A percentile compares a stretch with the other conserved stretches of the same genome.
Conservation (phyloP, 139 green algal species). For the Zygnema cylindricum region DNA sequence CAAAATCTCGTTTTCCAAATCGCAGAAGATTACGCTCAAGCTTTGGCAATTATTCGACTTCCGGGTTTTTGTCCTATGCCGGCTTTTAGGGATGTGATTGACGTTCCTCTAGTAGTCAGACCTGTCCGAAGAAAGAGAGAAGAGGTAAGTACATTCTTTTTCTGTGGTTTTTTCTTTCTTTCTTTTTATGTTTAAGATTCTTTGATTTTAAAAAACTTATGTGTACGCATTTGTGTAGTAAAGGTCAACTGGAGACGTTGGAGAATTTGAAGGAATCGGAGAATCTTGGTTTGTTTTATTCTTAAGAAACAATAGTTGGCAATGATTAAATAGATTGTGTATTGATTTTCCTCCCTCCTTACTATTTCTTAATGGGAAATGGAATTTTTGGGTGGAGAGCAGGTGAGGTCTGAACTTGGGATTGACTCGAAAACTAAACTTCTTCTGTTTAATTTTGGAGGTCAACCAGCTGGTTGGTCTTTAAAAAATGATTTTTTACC, state of each 20-base stretch:
- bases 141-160: slow-evolving; percentile 19
- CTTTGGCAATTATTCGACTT: slow-evolving; percentile 59
- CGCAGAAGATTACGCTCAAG: slow-evolving; percentile 72
- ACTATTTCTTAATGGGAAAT: too few relatives aligned
- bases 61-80: slow-evolving; percentile 66
- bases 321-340: too few relatives aligned
- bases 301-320: too few relatives aligned
- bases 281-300: too few relatives aligned
- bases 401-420: slow-evolving; percentile 64
- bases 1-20: slow-evolving; percentile 65
- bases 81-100: slow-evolving; percentile 72
- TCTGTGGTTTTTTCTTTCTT: neutral
- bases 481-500: slow-evolving; percentile 67
- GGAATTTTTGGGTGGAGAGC: neutral
- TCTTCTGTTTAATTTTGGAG: slow-evolving; percentile 69
- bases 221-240: too few relatives aligned
- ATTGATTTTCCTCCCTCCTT: too few relatives aligned
- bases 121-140: slow-evolving; percentile 36
- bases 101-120: slow-evolving; percentile 77
- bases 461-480: slow-evolving; percentile 62
- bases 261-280: too few relatives aligned
- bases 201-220: too few relatives aligned
- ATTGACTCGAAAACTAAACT: slow-evolving; percentile 60
- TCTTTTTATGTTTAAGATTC: too few relatives aligned
- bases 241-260: too few relatives aligned